Conservation (phyloP, 768 basidiomycete genomes). For the Agrocybe chaxingu region DNA sequence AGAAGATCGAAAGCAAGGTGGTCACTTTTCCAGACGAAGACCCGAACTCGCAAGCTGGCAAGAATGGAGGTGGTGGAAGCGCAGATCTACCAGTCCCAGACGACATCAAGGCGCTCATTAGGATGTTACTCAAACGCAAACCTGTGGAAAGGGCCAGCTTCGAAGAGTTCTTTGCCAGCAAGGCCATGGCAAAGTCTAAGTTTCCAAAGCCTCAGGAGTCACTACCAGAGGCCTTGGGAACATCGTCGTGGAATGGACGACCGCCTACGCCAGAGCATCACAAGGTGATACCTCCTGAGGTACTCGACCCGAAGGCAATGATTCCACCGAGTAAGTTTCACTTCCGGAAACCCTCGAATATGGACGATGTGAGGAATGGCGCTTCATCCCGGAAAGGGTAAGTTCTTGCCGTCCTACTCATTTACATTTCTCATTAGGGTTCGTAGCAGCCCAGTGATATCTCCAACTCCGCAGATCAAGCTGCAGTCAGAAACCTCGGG, state of each 20-base stretch:
- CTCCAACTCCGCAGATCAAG: constrained; percentile 1
- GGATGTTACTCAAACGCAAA: constrained; percentile 76
- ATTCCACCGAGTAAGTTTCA: constrained; percentile 82
- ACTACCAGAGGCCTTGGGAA: constrained; percentile 26
- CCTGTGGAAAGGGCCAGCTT: constrained; percentile 85
- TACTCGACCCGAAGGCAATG: constrained; percentile 75
- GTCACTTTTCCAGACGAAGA: constrained; percentile 96
- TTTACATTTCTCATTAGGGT: neutral
- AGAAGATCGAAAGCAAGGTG: constrained; percentile 88
- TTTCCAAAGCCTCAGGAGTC: constrained; percentile 57
- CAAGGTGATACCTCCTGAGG: constrained; percentile 72
- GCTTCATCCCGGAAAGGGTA: constrained; percentile 25
- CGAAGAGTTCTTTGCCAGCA: constrained; percentile 87
- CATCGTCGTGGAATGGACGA: constrained; percentile 29
- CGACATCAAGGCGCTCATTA: constrained; percentile 88
- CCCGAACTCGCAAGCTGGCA: constrained; percentile 39
- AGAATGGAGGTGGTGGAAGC: constrained; percentile 42
- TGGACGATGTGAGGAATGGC: constrained; percentile 20
- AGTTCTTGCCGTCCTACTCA: neutral
- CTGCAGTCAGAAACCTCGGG: constrained; percentile 7
- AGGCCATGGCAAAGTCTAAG: constrained; percentile 73
- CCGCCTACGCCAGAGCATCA: constrained; percentile 68
- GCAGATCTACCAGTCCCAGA: constrained; percentile 58
- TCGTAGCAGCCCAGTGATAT: neutral
- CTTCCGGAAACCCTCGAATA: constrained; percentile 44